phyloP scores from a whole-genome alignment of 2,329 filamentous ascomycete genomes.

The Colletotrichum sp. region DNA sequence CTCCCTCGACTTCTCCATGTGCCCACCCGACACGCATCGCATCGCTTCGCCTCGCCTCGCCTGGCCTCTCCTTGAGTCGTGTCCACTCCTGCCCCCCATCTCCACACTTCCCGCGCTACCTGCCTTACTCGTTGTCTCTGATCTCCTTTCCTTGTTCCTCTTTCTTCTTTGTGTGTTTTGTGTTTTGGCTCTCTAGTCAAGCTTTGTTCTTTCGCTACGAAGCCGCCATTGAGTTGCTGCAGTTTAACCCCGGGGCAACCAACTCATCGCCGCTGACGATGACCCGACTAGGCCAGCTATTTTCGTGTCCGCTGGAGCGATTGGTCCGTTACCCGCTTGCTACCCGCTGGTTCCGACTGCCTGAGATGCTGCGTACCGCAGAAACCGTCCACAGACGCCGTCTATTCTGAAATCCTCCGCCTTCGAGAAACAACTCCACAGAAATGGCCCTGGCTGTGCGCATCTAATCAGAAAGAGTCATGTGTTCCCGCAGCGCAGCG shows the following conservation, averaged over 20 bases:
- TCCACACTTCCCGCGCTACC: background rate
- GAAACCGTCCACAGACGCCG: background rate
- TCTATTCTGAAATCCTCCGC: background rate
- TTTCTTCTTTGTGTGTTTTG: background rate
- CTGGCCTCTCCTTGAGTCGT: background rate
- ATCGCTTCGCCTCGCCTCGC: background rate
- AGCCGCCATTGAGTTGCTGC: background rate
- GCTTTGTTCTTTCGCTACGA: background rate
- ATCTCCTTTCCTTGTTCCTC: background rate
- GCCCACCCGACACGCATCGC: background rate
- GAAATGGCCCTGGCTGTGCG: background rate
- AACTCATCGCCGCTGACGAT: background rate
- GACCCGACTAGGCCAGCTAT: background rate
- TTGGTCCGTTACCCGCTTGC: background rate
- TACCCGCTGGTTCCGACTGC: background rate
- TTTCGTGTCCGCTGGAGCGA: background rate
- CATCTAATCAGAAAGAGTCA: background rate
- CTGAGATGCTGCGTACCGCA: background rate
- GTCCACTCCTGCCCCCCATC: background rate
- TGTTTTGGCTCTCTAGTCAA: background rate
- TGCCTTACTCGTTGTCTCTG: background rate
- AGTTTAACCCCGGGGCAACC: background rate
- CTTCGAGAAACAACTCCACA: slow-evolving; percentile 8
- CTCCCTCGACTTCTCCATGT: background rate
- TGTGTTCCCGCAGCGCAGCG: slow-evolving; percentile 2